phyloP scores from a whole-genome alignment of 176 grass and related monocot species.

The Carex cristatella region DNA sequence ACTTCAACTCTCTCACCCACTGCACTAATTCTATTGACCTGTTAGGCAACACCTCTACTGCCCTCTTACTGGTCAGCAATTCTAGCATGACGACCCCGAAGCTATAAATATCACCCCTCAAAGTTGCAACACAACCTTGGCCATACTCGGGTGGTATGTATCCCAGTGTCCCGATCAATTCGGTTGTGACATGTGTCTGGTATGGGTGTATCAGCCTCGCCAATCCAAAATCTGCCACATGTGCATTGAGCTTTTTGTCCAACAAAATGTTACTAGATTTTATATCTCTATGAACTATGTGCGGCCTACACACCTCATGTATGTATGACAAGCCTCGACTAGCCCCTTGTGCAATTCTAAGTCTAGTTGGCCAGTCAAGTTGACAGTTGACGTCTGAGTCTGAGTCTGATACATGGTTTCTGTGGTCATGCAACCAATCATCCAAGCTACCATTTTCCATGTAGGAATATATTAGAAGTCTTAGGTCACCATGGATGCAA shows the following conservation, averaged over 20 bases:
- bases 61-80: constrained; percentile 69
- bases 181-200: constrained; percentile 81
- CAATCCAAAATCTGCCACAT: constrained; percentile 88
- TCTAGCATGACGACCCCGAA: constrained; percentile 90
- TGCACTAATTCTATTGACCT: constrained; percentile 57
- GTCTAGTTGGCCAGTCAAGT: constrained; percentile 69
- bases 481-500: constrained; percentile 56
- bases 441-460: constrained; percentile 97
- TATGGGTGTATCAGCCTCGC: constrained; percentile 74
- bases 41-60: constrained; percentile 53
- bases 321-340: constrained; percentile 72
- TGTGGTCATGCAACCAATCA: constrained; percentile 77
- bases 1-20: constrained; percentile 58
- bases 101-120: constrained; percentile 81
- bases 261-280: constrained; percentile 93
- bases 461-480: constrained; percentile 81
- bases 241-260: constrained; percentile 62
- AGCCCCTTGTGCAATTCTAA: constrained; percentile 69
- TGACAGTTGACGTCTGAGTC: constrained; percentile 10
- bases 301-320: constrained; percentile 68
- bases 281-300: constrained; percentile 82
- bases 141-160: constrained; percentile 96
- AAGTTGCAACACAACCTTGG: constrained; percentile 64
- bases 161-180: constrained; percentile 76
- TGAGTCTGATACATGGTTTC: not conserved